Evolutionary conservation across 169 alveolate genomes (phyloP).

Genomic region (Amoebophrya sp.): DNA sequence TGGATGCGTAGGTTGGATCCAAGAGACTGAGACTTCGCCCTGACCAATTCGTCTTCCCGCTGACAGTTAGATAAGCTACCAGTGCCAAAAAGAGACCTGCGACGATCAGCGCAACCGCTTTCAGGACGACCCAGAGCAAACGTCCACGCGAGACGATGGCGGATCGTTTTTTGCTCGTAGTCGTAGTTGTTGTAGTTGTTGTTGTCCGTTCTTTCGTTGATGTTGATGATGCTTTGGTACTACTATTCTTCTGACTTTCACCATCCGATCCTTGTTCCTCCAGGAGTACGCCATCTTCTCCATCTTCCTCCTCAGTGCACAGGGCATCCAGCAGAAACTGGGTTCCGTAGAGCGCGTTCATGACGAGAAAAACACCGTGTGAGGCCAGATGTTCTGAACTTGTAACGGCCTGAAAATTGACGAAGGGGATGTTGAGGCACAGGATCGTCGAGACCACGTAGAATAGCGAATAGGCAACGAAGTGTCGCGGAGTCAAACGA

Average conservation of each 20-base stretch:
- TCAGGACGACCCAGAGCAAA: neutral
- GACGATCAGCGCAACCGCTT: neutral
- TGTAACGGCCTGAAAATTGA: slow-evolving; percentile 74
- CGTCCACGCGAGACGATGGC: neutral
- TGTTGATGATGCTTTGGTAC: no score
- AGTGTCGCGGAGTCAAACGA: neutral
- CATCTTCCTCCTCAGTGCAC: no score
- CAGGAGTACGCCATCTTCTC: no score
- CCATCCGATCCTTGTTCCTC: no score
- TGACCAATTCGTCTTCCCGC: slow-evolving; percentile 73
- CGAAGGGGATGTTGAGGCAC: slow-evolving; percentile 92
- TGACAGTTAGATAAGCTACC: neutral
- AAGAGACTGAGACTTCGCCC: slow-evolving; percentile 89
- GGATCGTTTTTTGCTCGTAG: no score
- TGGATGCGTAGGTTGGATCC: slow-evolving; percentile 93
- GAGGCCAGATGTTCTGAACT: slow-evolving; percentile 93
- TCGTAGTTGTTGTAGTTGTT: no score
- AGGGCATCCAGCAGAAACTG: no score
- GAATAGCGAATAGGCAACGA: slow-evolving; percentile 71
- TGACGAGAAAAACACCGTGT: slow-evolving; percentile 82
- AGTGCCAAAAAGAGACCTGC: neutral
- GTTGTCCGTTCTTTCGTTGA: no score
- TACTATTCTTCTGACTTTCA: no score
- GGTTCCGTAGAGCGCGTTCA: neutral
- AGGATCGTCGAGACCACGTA: slow-evolving; percentile 83